These are phyloP conservation scores for Aspergillus awamori DNA, from an alignment of 2,329 filamentous ascomycete genomes.

Conservation along the genomic window DNA sequence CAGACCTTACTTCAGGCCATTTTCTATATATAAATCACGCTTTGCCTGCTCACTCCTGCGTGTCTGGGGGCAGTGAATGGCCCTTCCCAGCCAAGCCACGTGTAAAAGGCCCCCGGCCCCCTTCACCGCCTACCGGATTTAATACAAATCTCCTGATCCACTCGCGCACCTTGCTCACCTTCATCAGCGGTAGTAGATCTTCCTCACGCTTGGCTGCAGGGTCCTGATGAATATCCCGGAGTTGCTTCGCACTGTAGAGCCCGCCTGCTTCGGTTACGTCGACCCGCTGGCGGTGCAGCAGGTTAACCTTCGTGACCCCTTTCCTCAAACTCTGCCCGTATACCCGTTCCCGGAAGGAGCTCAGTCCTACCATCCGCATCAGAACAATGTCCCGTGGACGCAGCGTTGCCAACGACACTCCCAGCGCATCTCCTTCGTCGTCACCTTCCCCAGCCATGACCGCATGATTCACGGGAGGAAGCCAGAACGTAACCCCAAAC, in stretches of 20 bases:
- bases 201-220: slow-evolving; percentile 31
- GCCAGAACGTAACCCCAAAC: slow-evolving; percentile 85
- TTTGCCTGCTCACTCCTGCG: slow-evolving; percentile 20
- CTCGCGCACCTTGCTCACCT: slow-evolving; percentile 68
- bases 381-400: slow-evolving; percentile 76
- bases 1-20: background rate
- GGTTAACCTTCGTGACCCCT: slow-evolving; percentile 68
- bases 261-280: slow-evolving; percentile 58
- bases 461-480: slow-evolving; percentile 48
- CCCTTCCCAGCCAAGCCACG: slow-evolving; percentile 3
- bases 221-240: slow-evolving; percentile 35
- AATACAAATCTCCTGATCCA: slow-evolving; percentile 75
- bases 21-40: background rate
- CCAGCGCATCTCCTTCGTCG: slow-evolving; percentile 36
- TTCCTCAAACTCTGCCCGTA: slow-evolving; percentile 81
- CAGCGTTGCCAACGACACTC: slow-evolving; percentile 51
- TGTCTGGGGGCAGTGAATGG: slow-evolving; percentile 42
- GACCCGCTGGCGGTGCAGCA: slow-evolving; percentile 63
- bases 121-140: slow-evolving; percentile 34
- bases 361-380: slow-evolving; percentile 76
- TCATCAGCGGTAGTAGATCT: slow-evolving; percentile 61
- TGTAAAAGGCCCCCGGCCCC: background rate
- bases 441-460: slow-evolving; percentile 7
- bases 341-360: slow-evolving; percentile 73
- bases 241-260: slow-evolving; percentile 58